Percentiles rank a stretch among this genome's conserved stretches.
Evolutionary conservation across 495 filamentous ascomycete species (phyloP).

Genomic region (Barbatosphaeria neglecta): DNA sequence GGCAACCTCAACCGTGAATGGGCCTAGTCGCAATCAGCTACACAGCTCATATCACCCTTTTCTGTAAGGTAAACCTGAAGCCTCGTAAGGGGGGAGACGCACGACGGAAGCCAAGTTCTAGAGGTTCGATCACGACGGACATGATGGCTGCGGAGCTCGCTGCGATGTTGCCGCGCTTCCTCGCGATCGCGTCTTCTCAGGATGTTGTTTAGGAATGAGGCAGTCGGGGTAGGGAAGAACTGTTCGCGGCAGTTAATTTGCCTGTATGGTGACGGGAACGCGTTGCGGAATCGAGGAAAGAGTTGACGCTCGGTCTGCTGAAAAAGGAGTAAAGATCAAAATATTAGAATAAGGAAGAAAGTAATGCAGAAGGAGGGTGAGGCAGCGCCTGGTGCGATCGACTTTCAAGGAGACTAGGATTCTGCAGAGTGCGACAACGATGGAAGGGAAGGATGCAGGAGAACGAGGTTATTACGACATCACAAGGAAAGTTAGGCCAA

Average conservation of each 20-base stretch:
- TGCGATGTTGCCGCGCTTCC: background rate
- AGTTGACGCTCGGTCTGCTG: no score
- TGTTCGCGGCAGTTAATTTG: no score
- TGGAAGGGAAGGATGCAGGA: background rate
- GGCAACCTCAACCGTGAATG: constrained; percentile 83
- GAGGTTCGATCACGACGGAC: constrained; percentile 86
- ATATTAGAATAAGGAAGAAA: no score
- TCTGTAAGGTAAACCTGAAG: background rate
- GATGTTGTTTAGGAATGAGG: background rate
- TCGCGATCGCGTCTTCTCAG: background rate
- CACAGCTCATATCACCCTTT: background rate
- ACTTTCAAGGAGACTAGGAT: no score
- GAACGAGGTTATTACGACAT: background rate
- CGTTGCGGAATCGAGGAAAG: no score
- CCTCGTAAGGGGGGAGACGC: no score
- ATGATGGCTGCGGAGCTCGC: constrained; percentile 42
- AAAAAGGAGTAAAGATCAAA: no score
- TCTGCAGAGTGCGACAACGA: no score
- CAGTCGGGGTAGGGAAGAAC: background rate
- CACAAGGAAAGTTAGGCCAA: background rate
- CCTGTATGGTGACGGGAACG: no score
- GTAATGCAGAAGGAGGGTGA: no score
- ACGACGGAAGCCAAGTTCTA: constrained; percentile 91
- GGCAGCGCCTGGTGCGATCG: no score
- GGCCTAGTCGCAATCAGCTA: constrained; percentile 46